Base-by-base conservation (phyloP, 2,329 filamentous ascomycete genomes). In the Pestalotiopsis sp. region DNA sequence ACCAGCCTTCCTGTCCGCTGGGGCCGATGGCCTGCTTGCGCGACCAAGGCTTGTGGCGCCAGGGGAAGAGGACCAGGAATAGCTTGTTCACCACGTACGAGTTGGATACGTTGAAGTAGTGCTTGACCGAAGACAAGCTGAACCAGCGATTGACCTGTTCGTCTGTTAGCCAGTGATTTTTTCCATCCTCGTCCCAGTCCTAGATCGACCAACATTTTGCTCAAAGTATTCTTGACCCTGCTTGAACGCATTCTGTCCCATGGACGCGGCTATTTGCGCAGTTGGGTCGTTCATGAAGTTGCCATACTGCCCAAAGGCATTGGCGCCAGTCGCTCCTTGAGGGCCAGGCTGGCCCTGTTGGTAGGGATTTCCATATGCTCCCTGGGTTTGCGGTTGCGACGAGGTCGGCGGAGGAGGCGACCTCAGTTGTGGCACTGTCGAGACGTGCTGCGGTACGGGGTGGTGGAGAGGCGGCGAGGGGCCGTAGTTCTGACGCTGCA, bases 71-170 rank as follows among this genome's bases (percentile, higher is more conserved):
- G 69, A 99, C 95, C 69, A 99, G 89, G 78, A 92, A 90, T 69
- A 99, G 87, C 83, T 99, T 99, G 83, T 92, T 94, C 78, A 97
- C 86, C 78, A 99, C 96, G 82, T 99, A 99, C 69, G 90, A 93
- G 86, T 99, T 99, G 73, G 95, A 97, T 72, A 99, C 96, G 83
- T 98, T 98, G 85, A 99, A 99, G 87, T 98, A 99, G 83, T 98
- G 96, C 82, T 99, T 99, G 59, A 99, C 87, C 20, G 94, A 93
- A 14, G 92, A 92, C 75, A 98, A 92, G 77, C 95, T 97, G 82
- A 99, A 91, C 82, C 95, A 98, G 80, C 87, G 86, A 73, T 87
- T 87, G 72, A 88, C 82, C 86, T 87, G 71, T 17, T 6, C 12
- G 11, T 14, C 14, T 59, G 23, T 59, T 56, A 60, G 52, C 38